These are phyloP conservation scores for Metschnikowia reukaufii DNA, from an alignment of 805 yeast species.

Conservation along the genomic window DNA sequence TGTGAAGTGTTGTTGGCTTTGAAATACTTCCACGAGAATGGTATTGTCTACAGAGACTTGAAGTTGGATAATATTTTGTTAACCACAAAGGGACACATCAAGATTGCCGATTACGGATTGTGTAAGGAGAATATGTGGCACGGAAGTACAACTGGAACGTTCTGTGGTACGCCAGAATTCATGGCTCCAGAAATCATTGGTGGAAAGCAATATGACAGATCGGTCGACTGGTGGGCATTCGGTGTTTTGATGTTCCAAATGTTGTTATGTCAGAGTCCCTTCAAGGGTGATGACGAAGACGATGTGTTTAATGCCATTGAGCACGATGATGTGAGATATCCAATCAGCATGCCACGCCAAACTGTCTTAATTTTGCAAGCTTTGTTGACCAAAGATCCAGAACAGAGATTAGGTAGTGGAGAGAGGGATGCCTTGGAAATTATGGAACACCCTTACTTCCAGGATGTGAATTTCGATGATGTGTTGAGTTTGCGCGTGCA, in stretches of 20 bases:
- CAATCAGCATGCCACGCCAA: conserved; percentile 95
- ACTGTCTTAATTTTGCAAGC: conserved; percentile 93
- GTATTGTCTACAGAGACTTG: conserved; percentile 94
- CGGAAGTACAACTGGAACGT: conserved; percentile 85
- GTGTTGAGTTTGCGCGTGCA: conserved; percentile 66
- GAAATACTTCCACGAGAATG: conserved; percentile 92
- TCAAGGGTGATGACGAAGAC: conserved; percentile 95
- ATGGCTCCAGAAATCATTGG: conserved; percentile 98
- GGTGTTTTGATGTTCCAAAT: conserved; percentile 95
- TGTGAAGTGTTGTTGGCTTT: conserved; percentile 92
- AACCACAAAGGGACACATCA: conserved; percentile 89
- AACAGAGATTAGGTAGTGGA: conserved; percentile 79
- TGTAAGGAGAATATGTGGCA: conserved; percentile 92
- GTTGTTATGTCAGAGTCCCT: conserved; percentile 95
- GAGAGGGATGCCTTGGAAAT: conserved; percentile 88
- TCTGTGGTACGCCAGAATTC: conserved; percentile 98
- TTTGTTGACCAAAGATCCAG: conserved; percentile 85
- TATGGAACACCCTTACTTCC: conserved; percentile 93
- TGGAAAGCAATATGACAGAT: conserved; percentile 88
- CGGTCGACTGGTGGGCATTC: conserved; percentile 99
- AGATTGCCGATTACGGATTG: conserved; percentile 95
- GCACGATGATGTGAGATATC: conserved; percentile 94
- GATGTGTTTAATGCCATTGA: conserved; percentile 96
- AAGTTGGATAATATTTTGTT: conserved; percentile 91
- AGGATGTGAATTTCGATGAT: conserved; percentile 87